Percentiles rank a stretch among this genome's conserved stretches.
These are phyloP conservation scores for Micractinium conductrix DNA, from an alignment of 139 green algal species.

Conservation along the genomic window DNA sequence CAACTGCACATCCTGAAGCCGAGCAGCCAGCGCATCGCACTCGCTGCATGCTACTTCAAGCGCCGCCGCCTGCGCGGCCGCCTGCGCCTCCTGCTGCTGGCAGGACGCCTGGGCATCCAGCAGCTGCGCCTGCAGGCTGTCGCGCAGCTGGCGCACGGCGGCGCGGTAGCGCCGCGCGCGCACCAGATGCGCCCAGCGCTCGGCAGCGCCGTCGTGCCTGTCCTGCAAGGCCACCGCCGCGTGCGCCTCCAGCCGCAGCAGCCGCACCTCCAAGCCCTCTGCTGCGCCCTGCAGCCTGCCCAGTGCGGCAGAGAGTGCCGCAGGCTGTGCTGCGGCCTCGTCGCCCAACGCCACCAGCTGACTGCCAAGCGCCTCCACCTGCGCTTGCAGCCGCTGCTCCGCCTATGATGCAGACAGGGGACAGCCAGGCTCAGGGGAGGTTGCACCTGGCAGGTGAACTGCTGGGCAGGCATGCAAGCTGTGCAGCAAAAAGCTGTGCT, in stretches of 20 bases:
- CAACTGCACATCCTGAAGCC: not conserved
- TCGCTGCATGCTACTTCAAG: not conserved
- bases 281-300: not conserved
- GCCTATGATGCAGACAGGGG: not conserved
- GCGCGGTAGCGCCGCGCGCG: not conserved
- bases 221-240: constrained; percentile 14
- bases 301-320: not conserved
- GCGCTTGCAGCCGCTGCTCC: not conserved
- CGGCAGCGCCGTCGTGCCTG: not conserved
- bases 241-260: constrained; percentile 31
- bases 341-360: not conserved
- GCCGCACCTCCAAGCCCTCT: constrained; percentile 4
- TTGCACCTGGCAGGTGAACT: too few species aligned
- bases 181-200: constrained; percentile 17
- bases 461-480: too few species aligned
- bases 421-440: too few species aligned
- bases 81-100: constrained; percentile 22
- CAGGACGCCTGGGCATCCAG: constrained; percentile 20
- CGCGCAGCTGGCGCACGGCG: constrained; percentile 13
- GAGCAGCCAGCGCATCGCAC: not conserved
- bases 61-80: not conserved
- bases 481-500: too few species aligned
- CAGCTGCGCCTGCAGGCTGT: constrained; percentile 24
- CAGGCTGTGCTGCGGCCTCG: not conserved
- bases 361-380: not conserved